Percentiles rank a stretch among this genome's conserved stretches.
Conservation (phyloP, 2,329 filamentous ascomycete genomes). For the Talaromyces sp. region DNA sequence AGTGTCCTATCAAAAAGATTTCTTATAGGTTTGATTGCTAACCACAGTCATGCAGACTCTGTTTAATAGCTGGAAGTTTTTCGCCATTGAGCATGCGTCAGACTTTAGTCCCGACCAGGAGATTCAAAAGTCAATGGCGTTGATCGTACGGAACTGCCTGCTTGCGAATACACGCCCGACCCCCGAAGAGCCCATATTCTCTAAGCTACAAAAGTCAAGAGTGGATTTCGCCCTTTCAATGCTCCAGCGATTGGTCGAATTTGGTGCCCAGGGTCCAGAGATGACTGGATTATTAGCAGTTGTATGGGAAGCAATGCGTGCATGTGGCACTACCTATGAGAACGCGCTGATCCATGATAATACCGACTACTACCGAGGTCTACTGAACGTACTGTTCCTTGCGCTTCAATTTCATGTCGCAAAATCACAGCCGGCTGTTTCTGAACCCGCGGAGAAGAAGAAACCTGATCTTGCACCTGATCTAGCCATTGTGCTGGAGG, state of each 20-base stretch:
- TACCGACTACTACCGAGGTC: slow-evolving; percentile 73
- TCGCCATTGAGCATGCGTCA: slow-evolving; percentile 81
- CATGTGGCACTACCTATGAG: slow-evolving; percentile 59
- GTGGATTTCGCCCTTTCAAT: slow-evolving; percentile 80
- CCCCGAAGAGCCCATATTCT: slow-evolving; percentile 77
- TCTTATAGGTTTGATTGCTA: slow-evolving; percentile 32
- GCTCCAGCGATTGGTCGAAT: slow-evolving; percentile 71
- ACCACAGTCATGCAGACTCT: slow-evolving; percentile 57
- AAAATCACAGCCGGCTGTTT: slow-evolving; percentile 33
- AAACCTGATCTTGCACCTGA: slow-evolving; percentile 40
- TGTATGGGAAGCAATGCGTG: slow-evolving; percentile 61
- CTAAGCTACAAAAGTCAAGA: slow-evolving; percentile 70
- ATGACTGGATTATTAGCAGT: slow-evolving; percentile 56
- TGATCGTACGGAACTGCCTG: slow-evolving; percentile 75
- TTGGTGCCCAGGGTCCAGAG: slow-evolving; percentile 50
- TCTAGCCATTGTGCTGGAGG: slow-evolving; percentile 68
- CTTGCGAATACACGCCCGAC: slow-evolving; percentile 70
- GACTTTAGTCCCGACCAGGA: slow-evolving; percentile 53
- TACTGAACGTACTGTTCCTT: slow-evolving; percentile 83
- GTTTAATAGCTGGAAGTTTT: slow-evolving; percentile 83
- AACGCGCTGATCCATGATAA: slow-evolving; percentile 56
- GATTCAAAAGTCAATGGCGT: slow-evolving; percentile 68
- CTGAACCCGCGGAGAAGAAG: slow-evolving; percentile 31
- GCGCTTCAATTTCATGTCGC: slow-evolving; percentile 59
- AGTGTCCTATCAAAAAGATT: slow-evolving; percentile 33